Base-by-base conservation (phyloP, 169 alveolate genomes). In the Eimeria sp. region DNA sequence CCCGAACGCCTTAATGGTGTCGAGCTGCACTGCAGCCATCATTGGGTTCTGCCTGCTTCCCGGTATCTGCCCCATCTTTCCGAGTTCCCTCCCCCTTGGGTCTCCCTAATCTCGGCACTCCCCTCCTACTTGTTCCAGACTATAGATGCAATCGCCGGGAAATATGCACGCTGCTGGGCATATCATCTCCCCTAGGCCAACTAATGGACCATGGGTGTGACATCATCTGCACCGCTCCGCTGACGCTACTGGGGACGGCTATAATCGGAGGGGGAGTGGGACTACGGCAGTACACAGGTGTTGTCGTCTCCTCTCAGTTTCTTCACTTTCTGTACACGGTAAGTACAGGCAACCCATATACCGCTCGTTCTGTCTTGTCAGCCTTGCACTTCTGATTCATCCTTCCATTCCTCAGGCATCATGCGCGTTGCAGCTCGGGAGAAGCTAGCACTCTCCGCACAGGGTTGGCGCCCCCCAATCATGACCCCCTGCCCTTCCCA, bases 201-300 rank as follows among this genome's bases (percentile, higher is more conserved):
- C 96, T 98, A 34, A 97, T 98, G 90, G 99, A 98, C 95, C 99
- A 98, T 94, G 99, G 99, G 43, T 97, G 99, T 89, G 99, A 98
- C 96, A 95, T 98, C 27, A 94, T 98, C 49, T 95, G 98, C 67
- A 75, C 98, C 25, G 82, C 96, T 9, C 94, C 94, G 18, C 94
- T 93, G 27, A 83, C 96, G 16, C 80, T 93, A 2, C 93, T 83
- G 30, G 84, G 96, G 63, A 93, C 90, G 22, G 89, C 96, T 4
- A 65, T 93, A 78, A 83, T 93, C 30, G 90, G 93, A 7, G 96
- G 72, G 25, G 94, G 96, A 7, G 70, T 88, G 7, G 96, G 96
- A 11, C 76, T 93, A 30, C 25, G 51, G 67, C 96, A 61, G 72
- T 76, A 93, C 47, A 57, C 58, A 27, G 90, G 82, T 5, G 51